These are phyloP conservation scores for Neolentinus lepideus DNA, from an alignment of 1,284 basidiomycete genomes.

Conservation along the genomic window DNA sequence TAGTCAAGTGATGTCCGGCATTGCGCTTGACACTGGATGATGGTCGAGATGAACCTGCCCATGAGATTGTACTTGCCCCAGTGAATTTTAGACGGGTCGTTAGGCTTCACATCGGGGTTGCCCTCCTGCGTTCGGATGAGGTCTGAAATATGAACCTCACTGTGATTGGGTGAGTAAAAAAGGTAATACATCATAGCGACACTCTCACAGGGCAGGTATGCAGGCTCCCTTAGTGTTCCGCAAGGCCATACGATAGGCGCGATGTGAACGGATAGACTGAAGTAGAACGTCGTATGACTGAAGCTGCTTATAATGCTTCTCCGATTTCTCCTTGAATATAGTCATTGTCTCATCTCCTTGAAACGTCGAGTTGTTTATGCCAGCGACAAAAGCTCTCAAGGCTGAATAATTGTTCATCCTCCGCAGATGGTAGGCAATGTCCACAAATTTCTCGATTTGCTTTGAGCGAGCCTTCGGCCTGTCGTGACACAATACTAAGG, in stretches of 20 bases:
- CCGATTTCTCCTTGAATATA: constrained; percentile 51
- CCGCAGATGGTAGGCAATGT: constrained; percentile 64
- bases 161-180: constrained; percentile 22
- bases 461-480: constrained; percentile 54
- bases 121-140: constrained; percentile 72
- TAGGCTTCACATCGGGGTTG: constrained; percentile 56
- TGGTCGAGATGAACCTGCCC: constrained; percentile 66
- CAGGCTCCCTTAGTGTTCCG: constrained; percentile 75
- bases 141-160: constrained; percentile 81
- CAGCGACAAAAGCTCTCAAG: constrained; percentile 72
- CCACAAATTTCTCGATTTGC: constrained; percentile 73
- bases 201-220: constrained; percentile 68
- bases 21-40: constrained; percentile 65
- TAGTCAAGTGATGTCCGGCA: constrained; percentile 56
- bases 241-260: constrained; percentile 73
- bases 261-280: constrained; percentile 64
- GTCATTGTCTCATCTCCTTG: constrained; percentile 67
- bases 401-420: constrained; percentile 75
- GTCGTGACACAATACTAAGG: constrained; percentile 74
- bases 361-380: constrained; percentile 71
- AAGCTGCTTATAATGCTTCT: constrained; percentile 58
- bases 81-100: constrained; percentile 61
- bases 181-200: not conserved
- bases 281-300: constrained; percentile 74
- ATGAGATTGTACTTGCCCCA: constrained; percentile 87